phyloP scores from a whole-genome alignment of 768 basidiomycete species.

The Asterophora parasitica region DNA sequence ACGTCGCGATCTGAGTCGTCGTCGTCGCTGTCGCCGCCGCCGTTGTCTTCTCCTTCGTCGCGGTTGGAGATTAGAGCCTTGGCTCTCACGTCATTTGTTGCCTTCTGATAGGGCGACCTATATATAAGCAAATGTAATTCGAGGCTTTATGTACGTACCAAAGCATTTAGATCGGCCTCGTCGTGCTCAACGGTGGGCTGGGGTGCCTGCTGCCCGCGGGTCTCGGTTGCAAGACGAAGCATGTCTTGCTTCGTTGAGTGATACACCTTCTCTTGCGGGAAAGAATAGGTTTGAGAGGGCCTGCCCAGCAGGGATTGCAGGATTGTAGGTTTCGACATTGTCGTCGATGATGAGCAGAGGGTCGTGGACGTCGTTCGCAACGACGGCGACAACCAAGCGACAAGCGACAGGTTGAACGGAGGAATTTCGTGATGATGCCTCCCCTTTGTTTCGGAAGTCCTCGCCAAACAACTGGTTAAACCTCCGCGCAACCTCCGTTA shows the following conservation, averaged over 20 bases:
- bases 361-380: slow-evolving; percentile 4
- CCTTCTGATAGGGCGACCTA: slow-evolving; percentile 8
- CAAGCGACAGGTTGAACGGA: too few species aligned
- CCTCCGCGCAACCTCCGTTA: too few species aligned
- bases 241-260: slow-evolving; percentile 49
- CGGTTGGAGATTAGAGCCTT: slow-evolving; percentile 9
- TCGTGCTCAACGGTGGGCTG: slow-evolving; percentile 7
- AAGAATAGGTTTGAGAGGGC: slow-evolving; percentile 60
- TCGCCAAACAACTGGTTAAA: slow-evolving; percentile 2
- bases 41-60: slow-evolving; percentile 16
- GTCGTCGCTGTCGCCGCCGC: slow-evolving; percentile 23
- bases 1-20: slow-evolving; percentile 39
- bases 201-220: slow-evolving; percentile 12
- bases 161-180: slow-evolving; percentile 2
- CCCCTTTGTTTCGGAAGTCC: slow-evolving; percentile 4
- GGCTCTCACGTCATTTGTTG: slow-evolving; percentile 14
- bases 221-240: slow-evolving; percentile 43
- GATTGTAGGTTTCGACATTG: slow-evolving; percentile 53
- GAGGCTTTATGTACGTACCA: slow-evolving; percentile 10
- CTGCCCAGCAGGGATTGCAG: slow-evolving; percentile 56
- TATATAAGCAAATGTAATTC: slow-evolving; percentile 5
- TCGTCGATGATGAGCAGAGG: not conserved
- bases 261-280: slow-evolving; percentile 42
- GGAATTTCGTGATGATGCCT: slow-evolving; percentile 11
- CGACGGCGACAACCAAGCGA: not conserved